Evolutionary conservation across 352 stramenopile species (phyloP).

Genomic region (Phytopythium aichiense): DNA sequence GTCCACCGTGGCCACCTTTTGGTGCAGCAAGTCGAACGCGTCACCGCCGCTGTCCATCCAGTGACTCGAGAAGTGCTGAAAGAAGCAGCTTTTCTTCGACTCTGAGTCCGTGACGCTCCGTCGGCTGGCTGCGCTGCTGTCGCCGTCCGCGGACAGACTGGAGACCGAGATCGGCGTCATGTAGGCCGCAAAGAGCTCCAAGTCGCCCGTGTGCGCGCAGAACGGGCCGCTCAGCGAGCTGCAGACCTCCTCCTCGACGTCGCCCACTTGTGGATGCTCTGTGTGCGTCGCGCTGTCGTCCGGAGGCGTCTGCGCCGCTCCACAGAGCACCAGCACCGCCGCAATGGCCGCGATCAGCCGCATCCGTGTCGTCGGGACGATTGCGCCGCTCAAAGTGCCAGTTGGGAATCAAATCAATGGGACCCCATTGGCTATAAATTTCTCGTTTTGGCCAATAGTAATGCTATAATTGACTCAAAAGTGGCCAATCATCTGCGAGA

Average conservation of each 20-base stretch:
- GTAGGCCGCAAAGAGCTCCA: constrained; percentile 37
- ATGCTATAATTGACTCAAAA: background rate
- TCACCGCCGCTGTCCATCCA: constrained; percentile 73
- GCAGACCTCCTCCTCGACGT: constrained; percentile 24
- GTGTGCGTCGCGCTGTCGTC: background rate
- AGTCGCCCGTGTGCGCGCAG: constrained; percentile 33
- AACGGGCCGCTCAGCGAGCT: constrained; percentile 67
- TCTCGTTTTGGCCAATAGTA: background rate
- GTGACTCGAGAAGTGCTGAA: constrained; percentile 51
- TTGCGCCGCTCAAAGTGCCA: background rate
- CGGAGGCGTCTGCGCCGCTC: background rate
- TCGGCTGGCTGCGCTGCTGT: background rate
- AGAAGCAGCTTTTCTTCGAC: constrained; percentile 48
- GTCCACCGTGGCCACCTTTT: constrained; percentile 46
- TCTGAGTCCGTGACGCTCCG: background rate
- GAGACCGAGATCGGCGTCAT: constrained; percentile 52
- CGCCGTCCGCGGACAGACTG: constrained; percentile 11
- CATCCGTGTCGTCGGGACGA: background rate
- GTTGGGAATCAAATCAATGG: background rate
- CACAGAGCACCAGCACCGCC: background rate
- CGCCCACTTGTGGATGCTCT: background rate
- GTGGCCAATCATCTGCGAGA: background rate
- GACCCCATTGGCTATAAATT: background rate
- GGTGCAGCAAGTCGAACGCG: constrained; percentile 56
- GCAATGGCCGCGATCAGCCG: background rate